Evolutionary conservation across 2,329 filamentous ascomycete genomes (phyloP).

Genomic region (Neonectria sp.): DNA sequence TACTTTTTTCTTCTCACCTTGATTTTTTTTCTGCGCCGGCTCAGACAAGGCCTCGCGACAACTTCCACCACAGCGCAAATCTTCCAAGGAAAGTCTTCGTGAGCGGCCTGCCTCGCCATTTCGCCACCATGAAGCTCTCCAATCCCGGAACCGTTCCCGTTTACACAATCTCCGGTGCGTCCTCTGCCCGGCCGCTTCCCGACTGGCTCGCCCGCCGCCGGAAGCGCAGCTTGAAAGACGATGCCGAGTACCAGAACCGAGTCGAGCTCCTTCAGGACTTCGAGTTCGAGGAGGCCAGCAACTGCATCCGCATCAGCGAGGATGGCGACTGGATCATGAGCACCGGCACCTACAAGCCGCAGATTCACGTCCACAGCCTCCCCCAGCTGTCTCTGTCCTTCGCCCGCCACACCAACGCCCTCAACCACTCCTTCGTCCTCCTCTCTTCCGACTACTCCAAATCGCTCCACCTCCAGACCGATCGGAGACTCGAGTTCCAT

Average conservation of each 20-base stretch:
- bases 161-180: slow-evolving; percentile 94
- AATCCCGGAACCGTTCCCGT: slow-evolving; percentile 89
- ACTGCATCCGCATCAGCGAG: slow-evolving; percentile 90
- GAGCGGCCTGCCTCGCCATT: slow-evolving; percentile 26
- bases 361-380: slow-evolving; percentile 94
- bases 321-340: slow-evolving; percentile 99
- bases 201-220: slow-evolving; percentile 95
- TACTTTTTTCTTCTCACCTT: slow-evolving; percentile 47
- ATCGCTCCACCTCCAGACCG: slow-evolving; percentile 92
- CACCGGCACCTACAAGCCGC: slow-evolving; percentile 80
- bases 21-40: slow-evolving; percentile 46
- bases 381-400: slow-evolving; percentile 95
- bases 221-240: slow-evolving; percentile 93
- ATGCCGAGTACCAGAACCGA: slow-evolving; percentile 92
- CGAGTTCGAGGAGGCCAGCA: slow-evolving; percentile 95
- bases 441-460: slow-evolving; percentile 95
- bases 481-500: slow-evolving; percentile 94
- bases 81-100: slow-evolving; percentile 34
- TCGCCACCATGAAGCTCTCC: slow-evolving; percentile 79
- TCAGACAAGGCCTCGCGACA: slow-evolving; percentile 29
- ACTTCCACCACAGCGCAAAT: slow-evolving; percentile 31
- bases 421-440: slow-evolving; percentile 93
- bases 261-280: slow-evolving; percentile 98
- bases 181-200: slow-evolving; percentile 87
- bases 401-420: slow-evolving; percentile 89